Evolutionary conservation across 2,329 filamentous ascomycete species (phyloP).

Genomic region (Diaporthe vaccinii): DNA sequence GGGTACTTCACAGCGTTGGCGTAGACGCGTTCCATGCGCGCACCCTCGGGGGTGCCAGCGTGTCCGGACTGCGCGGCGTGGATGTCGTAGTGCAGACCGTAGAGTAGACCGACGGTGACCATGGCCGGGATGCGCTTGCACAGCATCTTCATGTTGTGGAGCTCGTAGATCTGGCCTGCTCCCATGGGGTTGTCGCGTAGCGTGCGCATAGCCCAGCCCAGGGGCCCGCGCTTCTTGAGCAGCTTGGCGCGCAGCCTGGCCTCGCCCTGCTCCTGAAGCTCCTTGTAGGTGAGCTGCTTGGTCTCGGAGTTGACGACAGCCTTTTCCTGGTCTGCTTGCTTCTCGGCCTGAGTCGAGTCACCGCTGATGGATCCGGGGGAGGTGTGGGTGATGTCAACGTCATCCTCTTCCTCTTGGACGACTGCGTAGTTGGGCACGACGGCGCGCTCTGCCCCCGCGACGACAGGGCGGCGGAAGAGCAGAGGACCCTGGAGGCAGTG

Average conservation of each 20-base stretch:
- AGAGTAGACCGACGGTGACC: slow-evolving; percentile 73
- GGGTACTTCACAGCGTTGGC: slow-evolving; percentile 73
- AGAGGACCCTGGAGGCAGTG: slow-evolving; percentile 73
- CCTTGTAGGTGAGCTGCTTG: slow-evolving; percentile 70
- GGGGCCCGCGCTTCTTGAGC: slow-evolving; percentile 71
- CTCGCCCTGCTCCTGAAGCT: slow-evolving; percentile 70
- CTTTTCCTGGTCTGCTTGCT: slow-evolving; percentile 57
- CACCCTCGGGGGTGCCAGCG: slow-evolving; percentile 78
- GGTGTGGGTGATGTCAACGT: slow-evolving; percentile 45
- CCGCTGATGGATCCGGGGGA: slow-evolving; percentile 41
- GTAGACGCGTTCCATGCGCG: slow-evolving; percentile 79
- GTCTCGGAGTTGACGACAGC: slow-evolving; percentile 61
- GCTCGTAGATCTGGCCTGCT: slow-evolving; percentile 80
- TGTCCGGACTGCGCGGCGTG: slow-evolving; percentile 81
- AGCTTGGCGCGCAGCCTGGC: slow-evolving; percentile 74
- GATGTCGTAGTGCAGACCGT: slow-evolving; percentile 86
- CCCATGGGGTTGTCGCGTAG: slow-evolving; percentile 82
- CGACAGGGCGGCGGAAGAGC: slow-evolving; percentile 71
- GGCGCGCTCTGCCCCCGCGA: slow-evolving; percentile 64
- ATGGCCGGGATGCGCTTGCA: slow-evolving; percentile 78
- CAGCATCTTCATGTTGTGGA: slow-evolving; percentile 75
- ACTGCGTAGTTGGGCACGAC: slow-evolving; percentile 84
- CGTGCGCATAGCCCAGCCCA: slow-evolving; percentile 87
- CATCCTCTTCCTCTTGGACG: slow-evolving; percentile 73
- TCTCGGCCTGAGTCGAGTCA: slow-evolving; percentile 44